Evolutionary conservation across 2,329 filamentous ascomycete genomes (phyloP).

Genomic region (Aspergillus chevalieri): DNA sequence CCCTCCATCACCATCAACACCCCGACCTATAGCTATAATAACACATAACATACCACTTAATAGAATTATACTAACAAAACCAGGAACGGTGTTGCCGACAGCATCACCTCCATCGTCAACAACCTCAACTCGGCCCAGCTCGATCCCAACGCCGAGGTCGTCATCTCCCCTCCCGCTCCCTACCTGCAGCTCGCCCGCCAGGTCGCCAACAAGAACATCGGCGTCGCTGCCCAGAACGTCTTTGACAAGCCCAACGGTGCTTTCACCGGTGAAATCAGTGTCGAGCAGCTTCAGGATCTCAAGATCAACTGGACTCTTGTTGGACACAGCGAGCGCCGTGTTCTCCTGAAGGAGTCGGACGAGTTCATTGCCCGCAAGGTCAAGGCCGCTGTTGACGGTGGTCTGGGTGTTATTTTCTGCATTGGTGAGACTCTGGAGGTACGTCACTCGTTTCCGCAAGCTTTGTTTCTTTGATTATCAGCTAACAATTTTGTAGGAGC

Average conservation of each 20-base stretch:
- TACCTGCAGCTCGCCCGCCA: constrained; percentile 86
- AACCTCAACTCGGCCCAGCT: constrained; percentile 82
- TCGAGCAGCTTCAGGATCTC: constrained; percentile 81
- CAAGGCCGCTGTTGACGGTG: constrained; percentile 82
- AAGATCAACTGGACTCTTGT: constrained; percentile 85
- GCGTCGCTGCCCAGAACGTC: constrained; percentile 93
- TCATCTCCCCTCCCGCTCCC: constrained; percentile 82
- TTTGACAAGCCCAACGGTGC: constrained; percentile 95
- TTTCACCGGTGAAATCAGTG: constrained; percentile 94
- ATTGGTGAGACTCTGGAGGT: constrained; percentile 87
- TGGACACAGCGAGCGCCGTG: constrained; percentile 91
- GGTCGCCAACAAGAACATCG: constrained; percentile 66
- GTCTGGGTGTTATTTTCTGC: constrained; percentile 89
- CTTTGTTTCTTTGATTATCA: constrained; percentile 14
- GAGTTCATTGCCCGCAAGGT: constrained; percentile 86
- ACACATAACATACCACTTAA: not conserved
- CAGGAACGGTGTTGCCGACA: constrained; percentile 89
- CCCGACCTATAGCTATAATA: constrained; percentile 1
- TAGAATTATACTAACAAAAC: not conserved
- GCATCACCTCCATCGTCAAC: constrained; percentile 83
- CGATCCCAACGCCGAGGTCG: constrained; percentile 64
- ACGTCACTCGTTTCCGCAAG: constrained; percentile 15
- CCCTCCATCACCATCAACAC: constrained; percentile 19
- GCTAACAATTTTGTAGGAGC: constrained; percentile 49
- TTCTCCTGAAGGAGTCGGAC: constrained; percentile 81